These are phyloP conservation scores for Fusarium sp. DNA, from an alignment of 2,329 filamentous ascomycete genomes.

Conservation along the genomic window DNA sequence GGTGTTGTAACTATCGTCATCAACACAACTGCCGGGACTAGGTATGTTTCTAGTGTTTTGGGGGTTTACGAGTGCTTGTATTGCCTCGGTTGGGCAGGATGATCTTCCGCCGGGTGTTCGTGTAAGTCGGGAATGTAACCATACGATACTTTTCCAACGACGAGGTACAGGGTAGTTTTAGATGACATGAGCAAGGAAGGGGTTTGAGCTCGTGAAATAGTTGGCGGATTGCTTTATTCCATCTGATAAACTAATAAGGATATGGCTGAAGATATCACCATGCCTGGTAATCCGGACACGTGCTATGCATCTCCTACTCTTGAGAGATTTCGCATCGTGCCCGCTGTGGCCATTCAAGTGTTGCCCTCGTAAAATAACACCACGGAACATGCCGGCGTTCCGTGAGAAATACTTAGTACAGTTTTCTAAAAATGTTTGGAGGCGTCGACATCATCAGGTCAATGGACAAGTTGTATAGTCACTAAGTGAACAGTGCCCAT, in stretches of 20 bases:
- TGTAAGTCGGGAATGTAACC: not conserved
- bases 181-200: not conserved
- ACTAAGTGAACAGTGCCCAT: slow-evolving; percentile 27
- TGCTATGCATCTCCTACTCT: not conserved
- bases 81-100: not conserved
- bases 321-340: not conserved
- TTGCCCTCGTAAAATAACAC: not conserved
- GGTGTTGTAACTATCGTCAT: slow-evolving; percentile 2
- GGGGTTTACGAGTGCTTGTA: not conserved
- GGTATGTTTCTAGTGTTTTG: not conserved
- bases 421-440: not conserved
- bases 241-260: not conserved
- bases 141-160: not conserved
- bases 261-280: not conserved
- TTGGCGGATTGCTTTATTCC: not conserved
- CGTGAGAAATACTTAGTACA: not conserved
- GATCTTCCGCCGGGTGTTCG: not conserved
- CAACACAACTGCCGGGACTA: slow-evolving; percentile 22
- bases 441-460: not conserved
- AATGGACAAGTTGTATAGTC: not conserved
- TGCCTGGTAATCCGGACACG: not conserved
- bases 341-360: not conserved
- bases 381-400: not conserved
- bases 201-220: not conserved
- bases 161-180: slow-evolving; percentile 15